Conservation (phyloP, 139 green algal species). For the Coelastrella sp. region DNA sequence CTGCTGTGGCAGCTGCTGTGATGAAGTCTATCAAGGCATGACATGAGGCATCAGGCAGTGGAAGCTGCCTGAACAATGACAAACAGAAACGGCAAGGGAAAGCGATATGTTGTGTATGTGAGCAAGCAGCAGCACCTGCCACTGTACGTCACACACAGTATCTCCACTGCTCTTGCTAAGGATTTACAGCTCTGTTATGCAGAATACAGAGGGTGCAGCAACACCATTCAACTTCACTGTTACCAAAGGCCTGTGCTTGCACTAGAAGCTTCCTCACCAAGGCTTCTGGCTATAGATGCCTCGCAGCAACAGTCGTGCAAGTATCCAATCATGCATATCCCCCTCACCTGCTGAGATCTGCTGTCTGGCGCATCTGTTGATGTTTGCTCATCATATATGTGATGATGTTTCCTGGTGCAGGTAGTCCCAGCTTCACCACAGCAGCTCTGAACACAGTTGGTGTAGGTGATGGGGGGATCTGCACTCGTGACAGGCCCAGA, state of each 20-base stretch:
- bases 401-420: not conserved
- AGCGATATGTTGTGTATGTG: not conserved
- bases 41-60: constrained; percentile 61
- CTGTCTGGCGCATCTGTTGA: not conserved
- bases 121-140: not conserved
- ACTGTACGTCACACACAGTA: too few species aligned
- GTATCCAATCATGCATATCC: not conserved
- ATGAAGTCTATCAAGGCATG: constrained; percentile 61
- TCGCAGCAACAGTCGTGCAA: not conserved
- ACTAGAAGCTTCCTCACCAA: too few species aligned
- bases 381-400: not conserved
- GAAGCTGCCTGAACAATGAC: constrained; percentile 44
- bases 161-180: too few species aligned
- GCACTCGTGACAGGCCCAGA: constrained; percentile 40
- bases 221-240: too few species aligned
- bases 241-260: too few species aligned
- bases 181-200: too few species aligned
- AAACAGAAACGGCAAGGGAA: not conserved
- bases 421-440: constrained; percentile 18
- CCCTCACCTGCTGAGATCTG: constrained; percentile 1
- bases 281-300: not conserved
- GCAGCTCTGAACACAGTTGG: constrained; percentile 1
- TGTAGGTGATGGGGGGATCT: not conserved
- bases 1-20: constrained; percentile 34
- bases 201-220: too few species aligned